phyloP scores from a whole-genome alignment of 768 basidiomycete species.

The Psilocybe azurescens region DNA sequence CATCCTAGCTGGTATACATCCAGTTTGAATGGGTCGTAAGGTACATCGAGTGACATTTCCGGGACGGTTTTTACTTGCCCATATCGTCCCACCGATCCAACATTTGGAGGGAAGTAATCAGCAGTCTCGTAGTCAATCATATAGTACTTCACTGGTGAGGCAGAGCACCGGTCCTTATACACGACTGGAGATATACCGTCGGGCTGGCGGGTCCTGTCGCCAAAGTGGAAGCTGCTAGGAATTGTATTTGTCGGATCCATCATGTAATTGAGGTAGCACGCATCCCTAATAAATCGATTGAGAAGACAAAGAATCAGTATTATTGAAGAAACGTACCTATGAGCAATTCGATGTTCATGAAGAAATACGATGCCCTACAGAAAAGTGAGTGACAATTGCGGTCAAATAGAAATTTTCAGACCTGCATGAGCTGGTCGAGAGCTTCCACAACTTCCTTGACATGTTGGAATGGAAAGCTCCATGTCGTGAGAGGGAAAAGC shows the following conservation, averaged over 20 bases:
- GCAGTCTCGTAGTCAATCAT: conserved; percentile 34
- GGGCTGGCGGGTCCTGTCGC: background rate
- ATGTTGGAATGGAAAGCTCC: conserved; percentile 22
- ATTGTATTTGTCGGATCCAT: conserved; percentile 24
- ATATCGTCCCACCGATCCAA: conserved; percentile 8
- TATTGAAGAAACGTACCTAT: conserved; percentile 15
- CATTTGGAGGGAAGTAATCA: conserved; percentile 2
- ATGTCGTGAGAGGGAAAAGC: conserved; percentile 17
- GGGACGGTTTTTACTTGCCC: conserved; percentile 30
- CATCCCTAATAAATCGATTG: conserved; percentile 18
- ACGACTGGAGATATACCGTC: conserved; percentile 4
- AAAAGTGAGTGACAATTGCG: background rate
- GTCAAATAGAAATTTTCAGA: background rate
- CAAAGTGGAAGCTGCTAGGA: conserved; percentile 21
- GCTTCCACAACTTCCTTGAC: conserved; percentile 28
- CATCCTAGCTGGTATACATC: conserved; percentile 35
- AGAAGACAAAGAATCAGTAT: no score
- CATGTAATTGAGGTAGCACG: conserved; percentile 21
- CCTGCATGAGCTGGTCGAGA: conserved; percentile 16
- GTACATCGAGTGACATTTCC: conserved; percentile 25
- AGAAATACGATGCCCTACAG: conserved; percentile 21
- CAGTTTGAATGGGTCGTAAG: conserved; percentile 35
- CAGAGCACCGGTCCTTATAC: conserved; percentile 22
- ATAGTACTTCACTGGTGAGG: conserved; percentile 31
- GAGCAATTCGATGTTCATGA: conserved; percentile 24